phyloP scores from a whole-genome alignment of 2,329 filamentous ascomycete genomes.

The Aspergillus sp. region DNA sequence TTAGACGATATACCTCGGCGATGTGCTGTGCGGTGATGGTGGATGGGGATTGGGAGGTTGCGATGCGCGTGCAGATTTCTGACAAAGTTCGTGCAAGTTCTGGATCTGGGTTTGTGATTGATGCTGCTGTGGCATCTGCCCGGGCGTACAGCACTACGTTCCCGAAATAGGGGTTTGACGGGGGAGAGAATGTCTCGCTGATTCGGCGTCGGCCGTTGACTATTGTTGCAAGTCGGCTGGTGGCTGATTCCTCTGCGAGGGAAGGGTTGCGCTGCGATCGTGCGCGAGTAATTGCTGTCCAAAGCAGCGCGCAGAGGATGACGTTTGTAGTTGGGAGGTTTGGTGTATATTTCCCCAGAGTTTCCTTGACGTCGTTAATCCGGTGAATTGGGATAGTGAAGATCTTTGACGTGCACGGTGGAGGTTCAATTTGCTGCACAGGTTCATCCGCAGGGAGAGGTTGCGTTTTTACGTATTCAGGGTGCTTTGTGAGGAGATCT shows the following conservation, averaged over 20 bases:
- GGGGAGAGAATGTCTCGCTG: not conserved
- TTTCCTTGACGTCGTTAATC: not conserved
- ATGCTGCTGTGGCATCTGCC: not conserved
- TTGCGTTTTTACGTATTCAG: constrained; percentile 4
- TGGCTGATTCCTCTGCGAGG: not conserved
- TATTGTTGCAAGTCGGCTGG: constrained; percentile 1
- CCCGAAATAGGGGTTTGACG: not conserved
- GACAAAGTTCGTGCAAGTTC: not conserved
- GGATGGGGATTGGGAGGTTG: not conserved
- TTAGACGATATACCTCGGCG: constrained; percentile 8
- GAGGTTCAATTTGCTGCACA: not conserved
- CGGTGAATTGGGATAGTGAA: constrained; percentile 1
- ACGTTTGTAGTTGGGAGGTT: constrained; percentile 5
- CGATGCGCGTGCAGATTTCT: not conserved
- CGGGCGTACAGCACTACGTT: constrained; percentile 8
- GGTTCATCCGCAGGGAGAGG: not conserved
- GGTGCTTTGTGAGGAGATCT: constrained; percentile 1
- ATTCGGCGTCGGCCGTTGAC: constrained; percentile 8
- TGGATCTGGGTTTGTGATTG: not conserved
- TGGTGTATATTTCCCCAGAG: not conserved
- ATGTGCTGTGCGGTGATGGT: not conserved
- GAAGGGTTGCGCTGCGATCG: not conserved
- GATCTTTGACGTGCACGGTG: constrained; percentile 1
- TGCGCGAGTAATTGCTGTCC: constrained; percentile 13
- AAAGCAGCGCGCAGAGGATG: constrained; percentile 13